Evolutionary conservation across 2,329 filamentous ascomycete genomes (phyloP), one percentile per base, ranked within the genome.

Genomic region (Plectosphaerella plurivora): DNA sequence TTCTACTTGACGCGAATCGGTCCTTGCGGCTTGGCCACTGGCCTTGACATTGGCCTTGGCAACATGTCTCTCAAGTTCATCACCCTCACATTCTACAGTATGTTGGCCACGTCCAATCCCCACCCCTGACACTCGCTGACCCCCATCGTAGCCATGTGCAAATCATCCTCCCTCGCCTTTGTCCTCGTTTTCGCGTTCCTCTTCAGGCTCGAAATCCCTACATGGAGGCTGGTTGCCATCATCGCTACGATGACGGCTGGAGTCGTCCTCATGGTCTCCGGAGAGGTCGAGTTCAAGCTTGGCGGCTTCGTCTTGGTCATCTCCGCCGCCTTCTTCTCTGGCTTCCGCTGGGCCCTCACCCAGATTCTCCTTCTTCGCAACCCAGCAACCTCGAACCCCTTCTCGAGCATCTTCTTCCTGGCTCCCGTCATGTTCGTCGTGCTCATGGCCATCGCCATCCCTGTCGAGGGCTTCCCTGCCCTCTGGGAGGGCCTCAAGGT

Each of bases 51-150:
- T 69, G 94, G 94, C 14, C 73, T 99, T 53, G 94, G 94, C 57
- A 99, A 99, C 66, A 96, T 91, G 69, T 96, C 91, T 50, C 78
- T 99, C 61, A 94, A 93, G 70, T 97, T 95, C 68, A 97, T 99
- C 62, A 92, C 90, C 42, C 82, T 99, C 60, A 97, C 93, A 10
- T 99, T 99, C 68, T 96, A 96, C 72, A 99, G 84, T 86, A 78
- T 59, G 82, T 73, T 6, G 12, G 28, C 15, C n/a, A 22, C 22
- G 18, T 37, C 36, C 11, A 33, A 33, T 12, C 28, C 28, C 11
- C 28, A 9, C 11, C 11, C 7, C 11, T 33, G 28, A 33, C 28
- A 33, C 28, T 33, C 28, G 14, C 41, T 55, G 22, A 44, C 49
- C 50, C 57, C 5, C 3, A 9, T 2, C 28, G 15, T 57, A 87